Conservation (phyloP, 306 rosid genomes). For the Delonix regia region DNA sequence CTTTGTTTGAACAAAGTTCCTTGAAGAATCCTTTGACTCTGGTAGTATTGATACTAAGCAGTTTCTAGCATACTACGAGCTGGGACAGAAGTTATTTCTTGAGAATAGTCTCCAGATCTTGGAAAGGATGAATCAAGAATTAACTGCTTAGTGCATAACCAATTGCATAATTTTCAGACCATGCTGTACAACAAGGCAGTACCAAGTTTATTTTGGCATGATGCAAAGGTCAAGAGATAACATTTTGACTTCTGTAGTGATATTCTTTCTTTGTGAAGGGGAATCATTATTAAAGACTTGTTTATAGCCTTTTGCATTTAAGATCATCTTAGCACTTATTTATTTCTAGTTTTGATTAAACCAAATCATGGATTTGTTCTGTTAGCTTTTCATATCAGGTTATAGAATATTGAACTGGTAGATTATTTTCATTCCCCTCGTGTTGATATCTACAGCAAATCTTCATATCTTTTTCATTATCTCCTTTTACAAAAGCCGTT, state of each 20-base stretch:
- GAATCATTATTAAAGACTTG: background rate
- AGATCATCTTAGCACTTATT: background rate
- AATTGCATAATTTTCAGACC: background rate
- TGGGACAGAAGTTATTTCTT: constrained; percentile 14
- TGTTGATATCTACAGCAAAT: background rate
- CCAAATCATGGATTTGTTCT: background rate
- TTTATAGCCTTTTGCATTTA: background rate
- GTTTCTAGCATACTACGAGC: constrained; percentile 25
- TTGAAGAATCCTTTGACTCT: background rate
- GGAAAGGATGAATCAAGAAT: background rate
- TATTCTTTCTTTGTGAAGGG: background rate
- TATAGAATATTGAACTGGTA: background rate
- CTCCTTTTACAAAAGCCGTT: background rate
- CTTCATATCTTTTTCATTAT: background rate
- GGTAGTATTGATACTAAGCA: constrained; percentile 18
- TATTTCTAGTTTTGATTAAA: background rate
- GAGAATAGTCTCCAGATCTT: constrained; percentile 32
- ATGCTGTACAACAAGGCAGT: background rate
- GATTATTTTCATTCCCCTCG: background rate
- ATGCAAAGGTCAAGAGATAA: background rate
- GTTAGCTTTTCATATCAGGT: background rate
- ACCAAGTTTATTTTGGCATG: constrained; percentile 10
- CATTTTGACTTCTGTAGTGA: background rate
- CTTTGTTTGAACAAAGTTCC: constrained; percentile 14
- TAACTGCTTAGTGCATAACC: background rate